phyloP scores from a whole-genome alignment of 1,139 yeast species.

The Saccharomyces hybrid region DNA sequence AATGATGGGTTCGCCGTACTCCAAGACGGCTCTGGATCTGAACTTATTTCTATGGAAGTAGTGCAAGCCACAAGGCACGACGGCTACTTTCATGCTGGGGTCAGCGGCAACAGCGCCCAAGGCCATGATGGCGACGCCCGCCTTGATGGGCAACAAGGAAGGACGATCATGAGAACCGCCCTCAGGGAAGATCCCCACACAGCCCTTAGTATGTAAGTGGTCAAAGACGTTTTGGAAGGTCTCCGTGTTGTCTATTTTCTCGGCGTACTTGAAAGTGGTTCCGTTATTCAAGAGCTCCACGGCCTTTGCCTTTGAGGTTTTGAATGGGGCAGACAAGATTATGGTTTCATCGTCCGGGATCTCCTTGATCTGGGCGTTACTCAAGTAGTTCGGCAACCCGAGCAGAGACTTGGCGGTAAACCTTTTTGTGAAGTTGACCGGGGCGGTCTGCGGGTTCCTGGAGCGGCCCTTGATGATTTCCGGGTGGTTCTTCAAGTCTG shows the following conservation, averaged over 20 bases:
- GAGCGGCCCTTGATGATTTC: constrained; percentile 24
- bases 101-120: constrained; percentile 60
- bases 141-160: constrained; percentile 63
- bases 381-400: constrained; percentile 54
- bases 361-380: constrained; percentile 48
- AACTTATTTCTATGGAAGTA: constrained; percentile 71
- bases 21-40: constrained; percentile 70
- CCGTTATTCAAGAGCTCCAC: constrained; percentile 42
- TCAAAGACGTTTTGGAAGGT: constrained; percentile 59
- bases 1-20: constrained; percentile 63
- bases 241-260: constrained; percentile 52
- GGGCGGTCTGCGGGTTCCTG: constrained; percentile 7
- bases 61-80: constrained; percentile 71
- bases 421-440: constrained; percentile 34
- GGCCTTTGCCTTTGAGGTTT: constrained; percentile 24
- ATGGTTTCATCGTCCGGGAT: constrained; percentile 49
- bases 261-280: constrained; percentile 48
- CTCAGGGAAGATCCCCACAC: constrained; percentile 68
- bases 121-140: constrained; percentile 80
- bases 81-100: constrained; percentile 47
- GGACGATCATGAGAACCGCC: constrained; percentile 71
- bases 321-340: constrained; percentile 44
- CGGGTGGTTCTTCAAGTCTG: constrained; percentile 34
- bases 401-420: constrained; percentile 46
- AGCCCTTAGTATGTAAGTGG: constrained; percentile 49